Conservation (phyloP, 306 rosid genomes). For the Rosa lucieae region DNA sequence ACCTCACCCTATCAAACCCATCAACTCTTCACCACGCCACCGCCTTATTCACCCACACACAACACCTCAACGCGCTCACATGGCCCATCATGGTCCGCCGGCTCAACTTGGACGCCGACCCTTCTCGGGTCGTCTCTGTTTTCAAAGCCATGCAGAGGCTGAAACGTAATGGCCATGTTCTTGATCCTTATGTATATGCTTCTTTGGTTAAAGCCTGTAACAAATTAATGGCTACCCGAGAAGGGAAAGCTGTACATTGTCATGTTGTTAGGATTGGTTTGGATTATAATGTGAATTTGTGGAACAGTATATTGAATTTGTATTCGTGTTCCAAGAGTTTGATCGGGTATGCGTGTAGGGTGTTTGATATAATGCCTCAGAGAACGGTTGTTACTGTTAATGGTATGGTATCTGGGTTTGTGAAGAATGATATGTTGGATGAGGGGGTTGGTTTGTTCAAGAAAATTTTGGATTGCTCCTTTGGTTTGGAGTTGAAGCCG, state of each 20-base stretch:
- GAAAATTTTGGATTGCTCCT: background rate
- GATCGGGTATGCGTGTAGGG: conserved; percentile 11
- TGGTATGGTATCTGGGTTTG: conserved; percentile 22
- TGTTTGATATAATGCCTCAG: conserved; percentile 21
- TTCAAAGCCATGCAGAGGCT: conserved; percentile 20
- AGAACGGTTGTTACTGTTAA: conserved; percentile 24
- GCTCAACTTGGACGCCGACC: conserved; percentile 22
- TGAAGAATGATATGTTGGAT: conserved; percentile 8
- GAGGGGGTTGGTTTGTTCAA: conserved; percentile 20
- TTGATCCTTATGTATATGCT: conserved; percentile 24
- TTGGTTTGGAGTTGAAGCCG: conserved; percentile 24
- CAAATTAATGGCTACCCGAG: conserved; percentile 9
- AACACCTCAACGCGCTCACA: conserved; percentile 4
- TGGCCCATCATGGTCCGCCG: conserved; percentile 30
- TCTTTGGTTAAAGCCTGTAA: conserved; percentile 22
- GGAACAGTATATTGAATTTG: conserved; percentile 16
- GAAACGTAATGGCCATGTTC: conserved; percentile 15
- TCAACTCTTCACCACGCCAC: conserved; percentile 19
- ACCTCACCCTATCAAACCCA: conserved; percentile 13
- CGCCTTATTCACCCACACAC: conserved; percentile 22
- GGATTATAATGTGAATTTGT: conserved; percentile 7
- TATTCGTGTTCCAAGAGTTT: conserved; percentile 14
- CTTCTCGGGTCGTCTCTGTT: conserved; percentile 14
- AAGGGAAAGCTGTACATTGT: conserved; percentile 24
- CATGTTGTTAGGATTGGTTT: conserved; percentile 18